A percentile compares a stretch with the other conserved stretches of the same genome.
phyloP scores from a whole-genome alignment of 176 grass and related monocot genomes.

The Poa annua region DNA sequence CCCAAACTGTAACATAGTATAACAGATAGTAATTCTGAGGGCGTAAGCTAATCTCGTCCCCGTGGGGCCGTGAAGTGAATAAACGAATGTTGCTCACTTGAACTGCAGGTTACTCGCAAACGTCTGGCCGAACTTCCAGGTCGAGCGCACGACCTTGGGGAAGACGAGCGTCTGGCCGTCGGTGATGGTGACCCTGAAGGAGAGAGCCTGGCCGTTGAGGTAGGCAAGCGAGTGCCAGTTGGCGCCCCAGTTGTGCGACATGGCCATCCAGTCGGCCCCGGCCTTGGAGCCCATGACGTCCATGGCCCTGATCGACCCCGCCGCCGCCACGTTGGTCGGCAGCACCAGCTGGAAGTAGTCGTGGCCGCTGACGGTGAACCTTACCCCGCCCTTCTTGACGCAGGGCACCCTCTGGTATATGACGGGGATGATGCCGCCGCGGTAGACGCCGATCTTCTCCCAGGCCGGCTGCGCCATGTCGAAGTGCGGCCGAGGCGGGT shows the following conservation, averaged over 20 bases:
- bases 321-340: background rate
- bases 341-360: background rate
- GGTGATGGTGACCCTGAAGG: slow-evolving; percentile 19
- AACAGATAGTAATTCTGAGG: background rate
- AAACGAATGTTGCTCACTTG: background rate
- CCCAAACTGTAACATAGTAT: background rate
- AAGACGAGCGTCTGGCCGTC: slow-evolving; percentile 26
- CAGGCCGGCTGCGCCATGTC: slow-evolving; percentile 80
- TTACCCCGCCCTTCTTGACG: background rate
- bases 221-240: slow-evolving; percentile 55
- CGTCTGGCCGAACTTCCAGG: slow-evolving; percentile 11
- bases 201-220: slow-evolving; percentile 55
- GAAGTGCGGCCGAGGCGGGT: slow-evolving; percentile 52
- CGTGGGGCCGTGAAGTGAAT: too few species aligned
- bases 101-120: slow-evolving; percentile 12
- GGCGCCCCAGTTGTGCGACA: slow-evolving; percentile 66
- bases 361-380: background rate
- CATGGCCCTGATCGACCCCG: slow-evolving; percentile 7
- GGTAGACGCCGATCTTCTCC: slow-evolving; percentile 65
- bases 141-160: background rate
- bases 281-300: slow-evolving; percentile 29
- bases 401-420: slow-evolving; percentile 39
- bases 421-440: slow-evolving; percentile 73
- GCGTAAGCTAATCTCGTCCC: background rate
- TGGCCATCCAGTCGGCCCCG: slow-evolving; percentile 48